phyloP scores from a whole-genome alignment of 345 rosid genomes.

The Carallia brachiata region DNA sequence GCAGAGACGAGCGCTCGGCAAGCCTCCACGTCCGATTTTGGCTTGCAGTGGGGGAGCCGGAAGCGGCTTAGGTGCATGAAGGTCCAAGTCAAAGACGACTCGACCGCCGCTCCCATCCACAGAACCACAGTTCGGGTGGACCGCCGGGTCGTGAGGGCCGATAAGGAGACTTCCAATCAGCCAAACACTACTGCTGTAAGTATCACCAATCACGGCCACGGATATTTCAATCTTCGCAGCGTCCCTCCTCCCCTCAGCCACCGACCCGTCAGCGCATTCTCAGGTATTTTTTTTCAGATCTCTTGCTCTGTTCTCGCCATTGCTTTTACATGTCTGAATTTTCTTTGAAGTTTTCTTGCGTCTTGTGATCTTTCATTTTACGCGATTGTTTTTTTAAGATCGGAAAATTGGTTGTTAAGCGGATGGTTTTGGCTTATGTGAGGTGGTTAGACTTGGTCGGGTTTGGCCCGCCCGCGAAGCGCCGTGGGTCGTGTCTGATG shows the following conservation, averaged over 20 bases:
- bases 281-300: conserved; percentile 34
- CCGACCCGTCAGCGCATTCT: conserved; percentile 53
- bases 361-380: too few species aligned
- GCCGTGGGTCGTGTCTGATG: too few species aligned
- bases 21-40: conserved; percentile 46
- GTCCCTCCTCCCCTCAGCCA: conserved; percentile 44
- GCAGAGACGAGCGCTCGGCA: conserved; percentile 31
- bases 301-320: too few species aligned
- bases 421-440: background rate
- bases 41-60: conserved; percentile 73
- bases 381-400: too few species aligned
- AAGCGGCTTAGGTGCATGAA: conserved; percentile 76
- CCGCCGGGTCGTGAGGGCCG: conserved; percentile 48
- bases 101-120: conserved; percentile 30
- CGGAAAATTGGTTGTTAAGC: background rate
- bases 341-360: background rate
- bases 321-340: background rate
- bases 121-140: conserved; percentile 53
- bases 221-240: conserved; percentile 54
- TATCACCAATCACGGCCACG: conserved; percentile 24
- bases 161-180: conserved; percentile 36
- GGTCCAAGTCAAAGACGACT: conserved; percentile 53
- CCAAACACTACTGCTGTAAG: conserved; percentile 10
- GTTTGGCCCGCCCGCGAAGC: too few species aligned
- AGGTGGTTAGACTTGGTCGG: background rate